Evolutionary conservation across 2,329 filamentous ascomycete species (phyloP).

Genomic region (Phialophora expanda): DNA sequence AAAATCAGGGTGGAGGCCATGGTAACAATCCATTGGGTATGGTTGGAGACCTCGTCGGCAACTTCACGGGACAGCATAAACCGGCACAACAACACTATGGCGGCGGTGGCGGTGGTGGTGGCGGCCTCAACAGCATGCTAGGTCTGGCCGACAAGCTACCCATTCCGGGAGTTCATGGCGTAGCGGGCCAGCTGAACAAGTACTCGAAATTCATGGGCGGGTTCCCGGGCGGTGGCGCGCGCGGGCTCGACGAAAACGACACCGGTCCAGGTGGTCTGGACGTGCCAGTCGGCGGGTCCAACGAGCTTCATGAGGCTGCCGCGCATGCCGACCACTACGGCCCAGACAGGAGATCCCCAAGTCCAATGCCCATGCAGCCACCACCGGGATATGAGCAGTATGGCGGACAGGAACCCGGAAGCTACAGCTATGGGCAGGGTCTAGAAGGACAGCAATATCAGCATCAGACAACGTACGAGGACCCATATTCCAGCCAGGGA

Average conservation of each 20-base stretch:
- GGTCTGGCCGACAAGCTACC: conserved; percentile 38
- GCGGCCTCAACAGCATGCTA: conserved; percentile 36
- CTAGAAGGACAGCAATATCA: conserved; percentile 22
- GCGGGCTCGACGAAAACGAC: conserved; percentile 29
- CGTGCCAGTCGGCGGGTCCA: conserved; percentile 22
- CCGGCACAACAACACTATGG: conserved; percentile 21
- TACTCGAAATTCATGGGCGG: conserved; percentile 37
- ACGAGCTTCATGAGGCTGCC: conserved; percentile 32
- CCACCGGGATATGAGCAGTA: conserved; percentile 37
- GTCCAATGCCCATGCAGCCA: conserved; percentile 31
- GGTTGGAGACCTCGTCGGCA: conserved; percentile 32
- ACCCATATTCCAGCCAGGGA: conserved; percentile 27
- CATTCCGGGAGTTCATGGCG: conserved; percentile 34
- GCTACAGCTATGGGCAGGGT: conserved; percentile 22
- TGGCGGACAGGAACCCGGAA: conserved; percentile 11
- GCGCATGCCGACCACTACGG: conserved; percentile 18
- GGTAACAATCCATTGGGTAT: conserved; percentile 28
- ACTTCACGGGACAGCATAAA: conserved; percentile 27
- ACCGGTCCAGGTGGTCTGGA: conserved; percentile 23
- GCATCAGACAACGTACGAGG: conserved; percentile 29
- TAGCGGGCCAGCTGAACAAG: conserved; percentile 34
- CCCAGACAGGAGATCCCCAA: conserved; percentile 26
- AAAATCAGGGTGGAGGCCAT: conserved; percentile 19
- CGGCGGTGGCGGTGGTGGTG: conserved; percentile 28
- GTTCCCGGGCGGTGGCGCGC: conserved; percentile 32